Evolutionary conservation across 108 stramenopile genomes (phyloP).

Genomic region (Nitzschia sp.): DNA sequence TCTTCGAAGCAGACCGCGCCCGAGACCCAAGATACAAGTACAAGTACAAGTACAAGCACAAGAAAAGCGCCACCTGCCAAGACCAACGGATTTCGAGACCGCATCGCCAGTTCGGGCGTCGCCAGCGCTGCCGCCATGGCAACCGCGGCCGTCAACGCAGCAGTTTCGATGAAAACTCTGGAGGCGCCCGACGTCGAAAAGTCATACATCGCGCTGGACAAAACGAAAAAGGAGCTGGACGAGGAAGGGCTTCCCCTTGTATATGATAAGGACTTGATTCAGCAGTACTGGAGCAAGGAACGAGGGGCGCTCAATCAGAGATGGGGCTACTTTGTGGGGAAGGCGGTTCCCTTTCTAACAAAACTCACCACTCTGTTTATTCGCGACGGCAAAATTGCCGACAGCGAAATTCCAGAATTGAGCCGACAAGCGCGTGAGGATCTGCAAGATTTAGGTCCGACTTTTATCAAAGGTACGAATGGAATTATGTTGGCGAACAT

Average conservation of each 20-base stretch:
- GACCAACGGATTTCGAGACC: constrained; percentile 30
- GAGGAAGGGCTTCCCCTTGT: constrained; percentile 89
- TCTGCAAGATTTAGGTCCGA: constrained; percentile 93
- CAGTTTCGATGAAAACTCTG: constrained; percentile 83
- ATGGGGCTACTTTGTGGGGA: constrained; percentile 90
- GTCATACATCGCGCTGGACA: constrained; percentile 74
- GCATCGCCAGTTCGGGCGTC: constrained; percentile 68
- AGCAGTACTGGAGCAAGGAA: constrained; percentile 90
- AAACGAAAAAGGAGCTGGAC: constrained; percentile 54
- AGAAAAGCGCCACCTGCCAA: neutral
- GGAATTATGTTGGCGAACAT: too few relatives aligned
- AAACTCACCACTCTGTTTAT: constrained; percentile 76
- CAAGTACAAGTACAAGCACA: neutral
- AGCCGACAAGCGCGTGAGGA: constrained; percentile 84
- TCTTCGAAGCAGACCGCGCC: neutral
- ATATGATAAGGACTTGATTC: constrained; percentile 90
- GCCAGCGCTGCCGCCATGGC: constrained; percentile 86
- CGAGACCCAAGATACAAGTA: neutral
- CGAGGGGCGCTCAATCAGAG: constrained; percentile 83
- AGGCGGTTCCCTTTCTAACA: constrained; percentile 88
- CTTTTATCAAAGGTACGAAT: constrained; percentile 82
- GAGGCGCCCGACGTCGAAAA: constrained; percentile 74
- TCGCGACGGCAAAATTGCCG: constrained; percentile 81
- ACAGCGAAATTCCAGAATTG: constrained; percentile 78
- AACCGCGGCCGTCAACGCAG: constrained; percentile 89